A percentile compares a stretch with the other conserved stretches of the same genome.
phyloP scores from a whole-genome alignment of 1,284 basidiomycete genomes.

The Ceratobasidium sp. region DNA sequence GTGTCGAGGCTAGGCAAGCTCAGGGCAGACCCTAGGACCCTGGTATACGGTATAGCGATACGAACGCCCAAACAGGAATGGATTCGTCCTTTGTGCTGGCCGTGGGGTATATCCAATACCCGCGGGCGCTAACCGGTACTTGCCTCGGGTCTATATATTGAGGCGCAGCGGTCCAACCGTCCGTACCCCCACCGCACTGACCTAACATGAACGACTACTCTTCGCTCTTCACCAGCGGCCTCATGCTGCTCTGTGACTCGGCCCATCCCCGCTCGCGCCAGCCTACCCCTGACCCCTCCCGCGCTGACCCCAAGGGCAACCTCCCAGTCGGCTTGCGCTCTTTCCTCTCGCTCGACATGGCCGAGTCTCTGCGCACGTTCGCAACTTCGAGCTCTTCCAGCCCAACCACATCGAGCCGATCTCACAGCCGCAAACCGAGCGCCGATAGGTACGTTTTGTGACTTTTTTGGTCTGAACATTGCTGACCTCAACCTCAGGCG shows the following conservation, averaged over 20 bases:
- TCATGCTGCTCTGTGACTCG: conserved; percentile 39
- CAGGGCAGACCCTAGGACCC: neutral
- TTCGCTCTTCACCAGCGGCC: conserved; percentile 44
- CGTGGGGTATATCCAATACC: neutral
- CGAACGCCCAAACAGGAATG: neutral
- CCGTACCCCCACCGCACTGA: neutral
- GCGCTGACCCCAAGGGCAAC: conserved; percentile 13
- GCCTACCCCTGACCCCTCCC: neutral
- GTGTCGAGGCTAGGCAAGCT: neutral
- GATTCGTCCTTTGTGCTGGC: neutral
- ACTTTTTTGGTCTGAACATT: too few species aligned
- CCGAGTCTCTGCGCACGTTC: conserved; percentile 36
- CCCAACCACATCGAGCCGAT: conserved; percentile 1
- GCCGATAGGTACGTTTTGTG: neutral
- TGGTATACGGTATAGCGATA: neutral
- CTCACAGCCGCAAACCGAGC: conserved; percentile 6
- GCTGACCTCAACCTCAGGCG: conserved; percentile 1
- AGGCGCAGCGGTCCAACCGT: neutral
- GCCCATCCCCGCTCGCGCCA: neutral
- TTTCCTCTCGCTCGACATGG: conserved; percentile 43
- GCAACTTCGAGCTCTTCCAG: neutral
- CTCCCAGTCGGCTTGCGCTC: conserved; percentile 12
- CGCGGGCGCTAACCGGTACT: neutral
- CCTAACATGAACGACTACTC: conserved; percentile 43
- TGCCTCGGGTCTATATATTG: conserved; percentile 6